phyloP scores from a whole-genome alignment of 805 yeast genomes.

The Schizosaccharomyces cryophilus region DNA sequence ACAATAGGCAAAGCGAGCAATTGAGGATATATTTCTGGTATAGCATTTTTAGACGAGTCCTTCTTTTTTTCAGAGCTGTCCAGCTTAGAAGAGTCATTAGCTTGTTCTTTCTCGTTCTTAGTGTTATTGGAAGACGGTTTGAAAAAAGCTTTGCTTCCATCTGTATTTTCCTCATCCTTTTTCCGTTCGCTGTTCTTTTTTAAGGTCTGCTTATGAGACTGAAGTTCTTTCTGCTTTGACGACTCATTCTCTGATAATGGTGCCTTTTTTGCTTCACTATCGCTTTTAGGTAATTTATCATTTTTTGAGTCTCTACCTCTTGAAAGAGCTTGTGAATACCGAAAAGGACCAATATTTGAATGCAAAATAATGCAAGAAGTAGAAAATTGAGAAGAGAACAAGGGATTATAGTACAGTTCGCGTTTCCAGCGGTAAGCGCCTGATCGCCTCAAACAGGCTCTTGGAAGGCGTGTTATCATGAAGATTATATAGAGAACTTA shows the following conservation, averaged over 20 bases:
- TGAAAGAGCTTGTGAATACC: neutral
- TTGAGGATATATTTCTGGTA: constrained; percentile 8
- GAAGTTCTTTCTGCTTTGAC: neutral
- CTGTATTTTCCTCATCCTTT: neutral
- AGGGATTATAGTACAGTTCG: neutral
- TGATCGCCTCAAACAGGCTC: neutral
- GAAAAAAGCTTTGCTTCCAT: neutral
- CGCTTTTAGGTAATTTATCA: neutral
- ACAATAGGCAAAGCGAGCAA: constrained; percentile 26
- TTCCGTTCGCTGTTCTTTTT: neutral
- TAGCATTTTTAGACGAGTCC: constrained; percentile 1
- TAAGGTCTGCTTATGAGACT: neutral
- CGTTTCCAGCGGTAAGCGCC: neutral
- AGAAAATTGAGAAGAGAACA: neutral
- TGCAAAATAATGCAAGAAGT: neutral
- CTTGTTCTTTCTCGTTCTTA: neutral
- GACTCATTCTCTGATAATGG: neutral
- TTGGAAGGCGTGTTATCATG: neutral
- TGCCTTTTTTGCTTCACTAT: neutral
- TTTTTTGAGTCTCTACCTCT: neutral
- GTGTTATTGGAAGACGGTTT: neutral
- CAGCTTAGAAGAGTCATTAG: neutral
- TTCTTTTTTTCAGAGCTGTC: neutral
- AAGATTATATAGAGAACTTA: too few species aligned
- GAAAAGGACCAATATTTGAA: neutral